These are phyloP conservation scores for Balamuthia mandrillaris DNA, from an alignment of 208 protist genomes.

Conservation along the genomic window DNA sequence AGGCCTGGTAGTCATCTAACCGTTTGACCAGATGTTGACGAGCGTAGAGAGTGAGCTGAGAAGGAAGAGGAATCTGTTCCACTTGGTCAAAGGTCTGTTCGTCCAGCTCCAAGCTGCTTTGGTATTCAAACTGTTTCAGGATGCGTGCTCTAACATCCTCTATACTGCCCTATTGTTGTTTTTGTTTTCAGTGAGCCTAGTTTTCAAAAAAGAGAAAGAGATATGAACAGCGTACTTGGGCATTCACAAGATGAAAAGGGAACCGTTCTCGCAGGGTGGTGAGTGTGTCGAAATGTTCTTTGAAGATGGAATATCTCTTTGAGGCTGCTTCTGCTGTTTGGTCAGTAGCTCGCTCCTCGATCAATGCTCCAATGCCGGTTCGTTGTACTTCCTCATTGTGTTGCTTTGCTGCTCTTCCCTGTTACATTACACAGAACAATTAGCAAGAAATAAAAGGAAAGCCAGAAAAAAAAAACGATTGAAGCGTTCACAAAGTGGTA, in stretches of 20 bases:
- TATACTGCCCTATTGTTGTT: too few relatives aligned
- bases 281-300: background rate
- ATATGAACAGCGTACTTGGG: background rate
- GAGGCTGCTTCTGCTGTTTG: background rate
- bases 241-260: background rate
- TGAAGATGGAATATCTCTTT: background rate
- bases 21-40: conserved; percentile 21
- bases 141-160: background rate
- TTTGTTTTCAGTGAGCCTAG: too few relatives aligned
- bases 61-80: background rate
- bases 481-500: background rate
- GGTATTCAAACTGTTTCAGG: background rate
- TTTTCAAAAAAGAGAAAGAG: background rate
- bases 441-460: background rate
- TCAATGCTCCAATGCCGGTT: background rate
- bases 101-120: background rate
- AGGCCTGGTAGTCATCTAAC: background rate
- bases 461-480: background rate
- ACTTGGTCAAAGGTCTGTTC: background rate
- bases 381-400: background rate
- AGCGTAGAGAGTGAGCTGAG: background rate
- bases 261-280: background rate
- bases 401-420: background rate
- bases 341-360: background rate
- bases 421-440: background rate